These are phyloP conservation scores for Triangularia verruculosa DNA, from an alignment of 2,329 filamentous ascomycete species.

Conservation along the genomic window DNA sequence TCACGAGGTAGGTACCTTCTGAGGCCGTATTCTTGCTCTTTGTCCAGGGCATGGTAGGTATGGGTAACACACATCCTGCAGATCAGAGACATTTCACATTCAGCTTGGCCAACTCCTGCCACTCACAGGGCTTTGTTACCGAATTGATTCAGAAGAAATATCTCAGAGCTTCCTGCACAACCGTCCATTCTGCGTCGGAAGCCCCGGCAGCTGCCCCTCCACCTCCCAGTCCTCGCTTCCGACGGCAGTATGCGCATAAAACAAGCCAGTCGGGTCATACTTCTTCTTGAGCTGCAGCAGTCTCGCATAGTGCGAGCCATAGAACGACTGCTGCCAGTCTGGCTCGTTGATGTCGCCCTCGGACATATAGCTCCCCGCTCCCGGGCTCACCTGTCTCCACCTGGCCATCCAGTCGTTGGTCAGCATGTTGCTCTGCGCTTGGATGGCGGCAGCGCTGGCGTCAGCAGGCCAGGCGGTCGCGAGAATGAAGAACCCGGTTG, in stretches of 20 bases:
- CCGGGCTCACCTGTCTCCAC: constrained; percentile 28
- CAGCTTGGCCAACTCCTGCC: not conserved
- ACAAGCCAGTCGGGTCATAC: constrained; percentile 22
- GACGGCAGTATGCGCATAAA: constrained; percentile 23
- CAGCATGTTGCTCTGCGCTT: constrained; percentile 24
- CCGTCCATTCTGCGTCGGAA: constrained; percentile 21
- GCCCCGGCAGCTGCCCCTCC: constrained; percentile 5
- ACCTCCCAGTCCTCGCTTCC: constrained; percentile 21
- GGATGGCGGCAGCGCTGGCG: constrained; percentile 18
- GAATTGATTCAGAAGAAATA: not conserved
- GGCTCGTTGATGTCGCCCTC: constrained; percentile 23
- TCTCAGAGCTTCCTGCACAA: constrained; percentile 13
- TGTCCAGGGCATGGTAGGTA: not conserved
- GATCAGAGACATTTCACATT: not conserved
- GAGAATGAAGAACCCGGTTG: constrained; percentile 38
- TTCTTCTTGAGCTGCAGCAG: constrained; percentile 21
- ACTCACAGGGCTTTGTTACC: not conserved
- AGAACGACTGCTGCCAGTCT: constrained; percentile 17
- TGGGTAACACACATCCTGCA: not conserved
- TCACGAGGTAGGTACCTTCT: too few relatives aligned
- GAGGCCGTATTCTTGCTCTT: too few relatives aligned
- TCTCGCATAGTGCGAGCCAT: constrained; percentile 20
- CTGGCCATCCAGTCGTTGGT: constrained; percentile 34
- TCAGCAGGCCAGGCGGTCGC: constrained; percentile 24
- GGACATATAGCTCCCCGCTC: constrained; percentile 17